A percentile compares a stretch with the other conserved stretches of the same genome.
phyloP scores from a whole-genome alignment of 75 land plant genomes.

The Adiantum capillusveneris region DNA sequence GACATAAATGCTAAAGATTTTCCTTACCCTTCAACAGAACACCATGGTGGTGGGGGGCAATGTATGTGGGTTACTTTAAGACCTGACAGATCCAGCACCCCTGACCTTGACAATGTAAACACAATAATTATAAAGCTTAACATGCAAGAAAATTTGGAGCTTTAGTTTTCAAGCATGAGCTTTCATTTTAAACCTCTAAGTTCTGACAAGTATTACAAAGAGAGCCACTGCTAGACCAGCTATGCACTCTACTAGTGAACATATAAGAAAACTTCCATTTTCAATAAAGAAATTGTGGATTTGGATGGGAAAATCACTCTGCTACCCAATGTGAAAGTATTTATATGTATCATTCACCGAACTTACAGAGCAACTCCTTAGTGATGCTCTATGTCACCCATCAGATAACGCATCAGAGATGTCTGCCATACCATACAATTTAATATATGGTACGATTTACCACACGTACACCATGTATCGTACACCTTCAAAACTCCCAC shows the following conservation, averaged over 20 bases:
- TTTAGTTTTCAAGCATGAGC: not conserved
- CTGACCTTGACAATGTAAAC: conserved; percentile 15
- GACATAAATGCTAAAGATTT: not conserved
- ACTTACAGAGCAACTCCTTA: too few species aligned
- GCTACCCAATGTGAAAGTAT: too few species aligned
- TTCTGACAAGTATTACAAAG: too few species aligned
- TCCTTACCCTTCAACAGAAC: conserved; percentile 8
- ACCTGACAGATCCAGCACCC: conserved; percentile 15
- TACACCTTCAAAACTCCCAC: not conserved
- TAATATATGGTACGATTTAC: not conserved
- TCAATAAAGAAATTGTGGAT: not conserved
- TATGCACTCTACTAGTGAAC: not conserved
- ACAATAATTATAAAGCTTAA: not conserved
- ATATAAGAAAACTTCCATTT: not conserved
- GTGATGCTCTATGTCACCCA: too few species aligned
- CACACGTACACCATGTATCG: not conserved
- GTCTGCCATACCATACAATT: not conserved
- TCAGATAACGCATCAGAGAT: too few species aligned
- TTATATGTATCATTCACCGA: too few species aligned
- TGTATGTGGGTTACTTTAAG: conserved; percentile 20
- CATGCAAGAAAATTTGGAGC: not conserved
- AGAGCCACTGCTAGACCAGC: too few species aligned
- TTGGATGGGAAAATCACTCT: too few species aligned
- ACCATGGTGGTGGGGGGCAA: conserved; percentile 29
- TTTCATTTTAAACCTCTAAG: too few species aligned